phyloP scores from a whole-genome alignment of 495 filamentous ascomycete species.

The Apodospora peruviana region DNA sequence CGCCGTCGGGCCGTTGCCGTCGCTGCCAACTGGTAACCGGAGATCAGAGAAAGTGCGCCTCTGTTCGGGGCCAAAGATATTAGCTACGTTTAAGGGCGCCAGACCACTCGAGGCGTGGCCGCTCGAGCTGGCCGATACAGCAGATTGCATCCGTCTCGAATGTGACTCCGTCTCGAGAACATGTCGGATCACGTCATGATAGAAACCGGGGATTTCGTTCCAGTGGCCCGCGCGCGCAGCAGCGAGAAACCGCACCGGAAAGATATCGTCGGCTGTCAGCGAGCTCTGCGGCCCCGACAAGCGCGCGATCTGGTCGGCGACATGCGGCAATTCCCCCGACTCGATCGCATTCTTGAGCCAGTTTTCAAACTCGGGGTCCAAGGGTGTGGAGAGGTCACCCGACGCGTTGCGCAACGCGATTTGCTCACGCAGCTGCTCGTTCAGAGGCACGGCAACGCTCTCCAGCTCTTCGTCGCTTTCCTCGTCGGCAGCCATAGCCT shows the following conservation, averaged over 20 bases:
- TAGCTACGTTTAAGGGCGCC: too few species aligned
- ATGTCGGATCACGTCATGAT: slow-evolving; percentile 41
- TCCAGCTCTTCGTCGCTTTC: slow-evolving; percentile 63
- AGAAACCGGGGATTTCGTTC: slow-evolving; percentile 45
- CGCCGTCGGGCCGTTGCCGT: neutral
- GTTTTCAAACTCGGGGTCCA: slow-evolving; percentile 80
- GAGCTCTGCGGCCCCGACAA: slow-evolving; percentile 21
- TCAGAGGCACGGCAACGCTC: slow-evolving; percentile 67
- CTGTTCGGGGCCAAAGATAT: neutral
- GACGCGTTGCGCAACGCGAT: slow-evolving; percentile 56
- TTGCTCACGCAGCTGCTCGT: slow-evolving; percentile 65
- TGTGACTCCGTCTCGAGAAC: slow-evolving; percentile 20
- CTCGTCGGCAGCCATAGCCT: slow-evolving; percentile 38
- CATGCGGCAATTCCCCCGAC: slow-evolving; percentile 42
- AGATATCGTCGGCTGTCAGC: slow-evolving; percentile 32
- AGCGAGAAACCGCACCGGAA: slow-evolving; percentile 35
- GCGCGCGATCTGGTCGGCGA: slow-evolving; percentile 32
- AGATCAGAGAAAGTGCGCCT: slow-evolving; percentile 8
- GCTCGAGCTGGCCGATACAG: too few species aligned
- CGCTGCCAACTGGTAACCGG: slow-evolving; percentile 1
- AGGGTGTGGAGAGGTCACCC: slow-evolving; percentile 54
- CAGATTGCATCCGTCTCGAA: neutral
- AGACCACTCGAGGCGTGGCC: too few species aligned
- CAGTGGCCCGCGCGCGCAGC: slow-evolving; percentile 46
- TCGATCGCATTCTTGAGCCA: slow-evolving; percentile 80